Percentiles rank a stretch among this genome's conserved stretches.
These are phyloP conservation scores for Nannochloropsis oceanica DNA, from an alignment of 108 stramenopile genomes.

Conservation along the genomic window DNA sequence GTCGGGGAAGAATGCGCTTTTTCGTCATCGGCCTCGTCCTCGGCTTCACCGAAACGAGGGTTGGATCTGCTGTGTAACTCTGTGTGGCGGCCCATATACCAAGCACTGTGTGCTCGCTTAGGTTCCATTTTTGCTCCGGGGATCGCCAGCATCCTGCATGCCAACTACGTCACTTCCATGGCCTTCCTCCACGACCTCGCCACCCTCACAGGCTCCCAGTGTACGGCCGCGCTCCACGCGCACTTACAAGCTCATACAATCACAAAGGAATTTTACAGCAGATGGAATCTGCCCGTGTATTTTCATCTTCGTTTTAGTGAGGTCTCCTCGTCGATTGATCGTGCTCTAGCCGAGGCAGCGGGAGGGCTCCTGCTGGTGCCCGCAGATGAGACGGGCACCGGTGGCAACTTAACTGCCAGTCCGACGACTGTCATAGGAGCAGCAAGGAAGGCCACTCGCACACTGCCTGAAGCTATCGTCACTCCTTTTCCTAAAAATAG, in stretches of 20 bases:
- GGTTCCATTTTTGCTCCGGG: background rate
- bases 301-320: background rate
- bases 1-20: background rate
- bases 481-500: no score
- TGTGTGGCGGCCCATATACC: background rate
- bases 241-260: background rate
- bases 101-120: background rate
- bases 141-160: background rate
- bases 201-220: background rate
- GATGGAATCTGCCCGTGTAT: background rate
- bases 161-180: background rate
- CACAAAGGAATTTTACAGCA: background rate
- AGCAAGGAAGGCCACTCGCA: no score
- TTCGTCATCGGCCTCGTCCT: background rate
- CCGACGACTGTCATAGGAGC: background rate
- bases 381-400: background rate
- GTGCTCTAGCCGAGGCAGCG: background rate
- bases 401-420: background rate
- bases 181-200: background rate
- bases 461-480: no score
- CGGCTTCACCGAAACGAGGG: background rate
- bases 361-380: background rate
- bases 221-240: background rate
- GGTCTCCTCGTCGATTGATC: background rate
- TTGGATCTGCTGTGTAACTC: background rate